Base-by-base conservation (phyloP, 257 asterid genomes). In the Solanum pinnatisectum region DNA sequence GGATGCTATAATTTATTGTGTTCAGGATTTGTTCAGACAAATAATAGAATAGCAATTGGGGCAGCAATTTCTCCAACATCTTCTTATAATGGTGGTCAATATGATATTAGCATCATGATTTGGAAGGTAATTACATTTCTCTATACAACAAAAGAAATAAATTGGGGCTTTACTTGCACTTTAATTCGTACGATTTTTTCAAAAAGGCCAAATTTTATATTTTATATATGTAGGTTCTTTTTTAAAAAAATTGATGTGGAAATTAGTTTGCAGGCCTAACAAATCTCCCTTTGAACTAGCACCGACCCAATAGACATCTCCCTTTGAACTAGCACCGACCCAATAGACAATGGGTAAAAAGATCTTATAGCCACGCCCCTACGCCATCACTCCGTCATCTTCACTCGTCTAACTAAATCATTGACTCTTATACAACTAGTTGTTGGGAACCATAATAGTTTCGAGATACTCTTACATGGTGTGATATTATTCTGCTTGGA, bases 1-100 rank as follows among this genome's bases (percentile, higher is more conserved):
- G 99, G 99, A 14, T 96, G 99, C 42, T 96, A 96, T 92, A 96
- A 96, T 95, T 90, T 96, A 91, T 88, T 96, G 32, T 96, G 99
- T 93, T 94, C 99, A 15, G 99, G 99, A 6, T 96, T 96, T 91
- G 92, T 96, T 87, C 99, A 96, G 91, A 96, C 98, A 40, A 96
- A 93, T 92, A 95, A 86, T 87, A 92, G 84, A 87, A 94, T 96
- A 76, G 98, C 99, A 39, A 94, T 95, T 86, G 99, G 99, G 33
- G 99, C 98, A 2, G 99, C 99, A 4, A 96, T 96, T 90, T 96
- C 99, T 42, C 99, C 99, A 6, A 92, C 93, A 14, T 96, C 99
- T n/a, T 83, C 96, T 0, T 96, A 92, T 36, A 91, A 86, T 73
- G 96, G 95, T 49, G 97, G 98, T 8, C 99, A 96, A 94, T 96